Evolutionary conservation across 495 filamentous ascomycete genomes (phyloP), one percentile per base, ranked within the genome.

Genomic region (Trichoderma parareesei): DNA sequence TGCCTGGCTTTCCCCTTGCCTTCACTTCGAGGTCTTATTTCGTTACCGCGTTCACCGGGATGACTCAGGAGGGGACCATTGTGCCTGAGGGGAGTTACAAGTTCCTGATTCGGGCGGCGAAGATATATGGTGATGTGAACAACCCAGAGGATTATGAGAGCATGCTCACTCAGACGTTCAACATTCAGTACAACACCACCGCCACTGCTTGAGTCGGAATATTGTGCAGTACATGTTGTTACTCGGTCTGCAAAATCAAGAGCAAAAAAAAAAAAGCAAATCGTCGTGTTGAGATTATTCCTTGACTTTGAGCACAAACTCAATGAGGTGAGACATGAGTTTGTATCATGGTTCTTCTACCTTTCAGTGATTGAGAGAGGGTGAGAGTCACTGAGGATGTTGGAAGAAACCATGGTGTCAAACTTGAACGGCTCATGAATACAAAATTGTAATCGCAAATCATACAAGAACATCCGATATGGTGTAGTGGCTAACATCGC

Each of bases 81-180:
- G 63, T 70, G 11, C 62, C 66, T 33, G 64, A 66, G 35, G 72
- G 72, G 10, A 69, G 65, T 20, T 74, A 74, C 38, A 63, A 63
- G 18, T 72, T 67, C 6, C 6, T 65, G 9, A 48, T 61, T 0
- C 55, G 63, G 9, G 66, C 63, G 14, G 35, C 62, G 14, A 64
- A 60, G 18, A 48, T 67, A 18, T 67, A 60, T 18, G 66, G 66
- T 7, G 55, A 67, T 33, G 40, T 35, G 13, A 46, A 6, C 14
- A 64, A 48, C 5, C 41, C 63, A 6, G 20, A 60, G 13, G 66
- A 67, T 41, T 67, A 49, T 27, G 66, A 67, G 35, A 18, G 60
- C 16, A 63, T 62, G 4, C 42, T 62, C 18, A 67, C 66, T 10
- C 55, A 62, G n/a, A 53, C 53, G 6, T 67, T 67, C 57, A 65